Percentiles rank a stretch among this genome's conserved stretches.
Conservation (phyloP, 2,329 filamentous ascomycete genomes). For the Diaporthe capsici region DNA sequence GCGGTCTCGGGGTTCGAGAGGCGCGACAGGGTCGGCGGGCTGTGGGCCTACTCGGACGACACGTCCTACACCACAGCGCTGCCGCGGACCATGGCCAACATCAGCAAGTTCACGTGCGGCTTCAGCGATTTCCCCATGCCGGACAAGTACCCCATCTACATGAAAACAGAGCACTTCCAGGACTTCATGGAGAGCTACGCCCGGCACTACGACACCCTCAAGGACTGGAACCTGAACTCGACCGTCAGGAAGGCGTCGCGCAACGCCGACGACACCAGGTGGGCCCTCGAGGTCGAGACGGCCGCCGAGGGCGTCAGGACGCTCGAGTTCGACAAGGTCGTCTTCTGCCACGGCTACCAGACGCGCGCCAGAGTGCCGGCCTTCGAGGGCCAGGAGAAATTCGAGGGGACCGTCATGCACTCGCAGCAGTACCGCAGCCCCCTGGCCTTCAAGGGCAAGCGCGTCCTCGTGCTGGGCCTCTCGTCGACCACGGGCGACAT, state of each 20-base stretch:
- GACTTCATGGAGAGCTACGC: slow-evolving; percentile 53
- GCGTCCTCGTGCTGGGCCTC: slow-evolving; percentile 42
- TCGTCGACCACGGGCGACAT: slow-evolving; percentile 42
- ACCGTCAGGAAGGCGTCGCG: slow-evolving; percentile 43
- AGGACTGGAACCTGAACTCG: slow-evolving; percentile 47
- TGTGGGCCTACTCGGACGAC: slow-evolving; percentile 59
- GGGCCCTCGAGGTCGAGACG: slow-evolving; percentile 49
- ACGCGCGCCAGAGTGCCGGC: slow-evolving; percentile 32
- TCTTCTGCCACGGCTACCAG: slow-evolving; percentile 41
- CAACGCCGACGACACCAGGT: slow-evolving; percentile 44
- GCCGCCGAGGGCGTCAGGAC: slow-evolving; percentile 35
- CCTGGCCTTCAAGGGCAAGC: slow-evolving; percentile 37
- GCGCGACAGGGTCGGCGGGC: slow-evolving; percentile 56
- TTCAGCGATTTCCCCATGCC: slow-evolving; percentile 55
- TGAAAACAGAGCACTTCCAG: slow-evolving; percentile 45
- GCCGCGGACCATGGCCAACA: slow-evolving; percentile 44
- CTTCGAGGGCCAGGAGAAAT: slow-evolving; percentile 40
- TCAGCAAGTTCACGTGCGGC: slow-evolving; percentile 48
- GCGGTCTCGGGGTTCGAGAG: slow-evolving; percentile 59
- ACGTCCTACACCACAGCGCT: slow-evolving; percentile 53
- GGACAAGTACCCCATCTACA: slow-evolving; percentile 41
- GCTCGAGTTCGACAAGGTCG: slow-evolving; percentile 45
- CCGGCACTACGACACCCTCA: slow-evolving; percentile 50
- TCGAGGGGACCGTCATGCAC: slow-evolving; percentile 39
- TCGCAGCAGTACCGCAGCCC: slow-evolving; percentile 42